Evolutionary conservation across 2,329 filamentous ascomycete species (phyloP), one percentile per base, ranked within the genome.

Genomic region (Daldinia sp.): DNA sequence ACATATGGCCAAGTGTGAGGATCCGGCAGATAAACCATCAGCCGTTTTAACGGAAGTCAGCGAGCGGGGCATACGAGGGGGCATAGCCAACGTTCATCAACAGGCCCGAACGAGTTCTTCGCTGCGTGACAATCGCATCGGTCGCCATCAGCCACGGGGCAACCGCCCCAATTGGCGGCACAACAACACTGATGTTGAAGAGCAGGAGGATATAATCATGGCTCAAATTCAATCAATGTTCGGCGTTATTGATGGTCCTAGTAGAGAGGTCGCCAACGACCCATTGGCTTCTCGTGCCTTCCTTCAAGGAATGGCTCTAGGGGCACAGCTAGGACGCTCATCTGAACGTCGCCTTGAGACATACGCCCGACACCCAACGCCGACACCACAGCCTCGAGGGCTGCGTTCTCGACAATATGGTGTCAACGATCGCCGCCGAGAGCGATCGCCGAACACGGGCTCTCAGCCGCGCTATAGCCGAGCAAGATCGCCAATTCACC

Each of bases 231-330:
- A 68, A 48, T 53, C 63, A 4, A 15, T 68, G 32, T 71, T 66
- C 39, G 71, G 70, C 21, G 37, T 51, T 10, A 8, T 47, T 25
- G 21, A 45, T 4, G 63, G 63, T 6, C 70, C 69, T 1, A 68
- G 68, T 47, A 37, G 63, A 7, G 35, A 45, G 1, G 59, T 72
- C 10, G 43, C 73, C 13, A 45, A 57, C 13, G 64, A 73, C 32
- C 64, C 71, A n/a, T 15, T 67, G 32, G 70, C 71, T 8, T 61
- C 67, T 1, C 70, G 66, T 29, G 72, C 71, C 51, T 75, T 70
- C 49, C 54, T 75, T 23, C 64, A 74, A 54, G 72, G 73, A 25
- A 66, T 74, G 13, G 66, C 70, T 10, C 19, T 73, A 21, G 70
- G 71, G 4, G 15, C 25, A 6, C 49, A 32, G 6, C 51, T 70